Base-by-base conservation (phyloP, 2,329 filamentous ascomycete genomes). In the Chaetothyriales sp. region DNA sequence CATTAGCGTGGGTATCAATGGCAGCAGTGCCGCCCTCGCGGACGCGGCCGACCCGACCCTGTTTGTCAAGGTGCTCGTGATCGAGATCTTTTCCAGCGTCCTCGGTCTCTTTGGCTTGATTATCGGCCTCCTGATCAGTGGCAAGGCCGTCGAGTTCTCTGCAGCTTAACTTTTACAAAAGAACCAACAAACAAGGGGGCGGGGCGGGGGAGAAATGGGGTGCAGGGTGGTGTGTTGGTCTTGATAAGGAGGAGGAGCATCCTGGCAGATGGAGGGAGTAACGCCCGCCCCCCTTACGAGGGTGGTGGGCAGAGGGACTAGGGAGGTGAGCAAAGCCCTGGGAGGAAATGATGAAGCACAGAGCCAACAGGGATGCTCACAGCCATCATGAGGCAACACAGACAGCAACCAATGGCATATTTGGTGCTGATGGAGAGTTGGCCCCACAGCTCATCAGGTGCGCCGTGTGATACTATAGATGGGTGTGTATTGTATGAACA, bases 31-130 rank as follows among this genome's bases (percentile, higher is more conserved):
- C 59, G 93, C 93, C 47, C 72, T 98, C 61, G 92, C 92, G 25
- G 93, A 98, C 76, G 92, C 93, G 56, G 87, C 92, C 15, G 92
- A 98, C 66, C 77, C 86, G 43, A 83, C 80, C 55, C 75, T 98
- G 86, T 98, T 98, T 70, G 90, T 98, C 70, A 95, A 95, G 73
- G 95, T 98, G 60, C 81, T 98, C 49, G 90, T 98, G 60, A 93
- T 98, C 63, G 93, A 98, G 70, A 98, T 98, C 67, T 98, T 98
- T 75, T 95, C 89, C 66, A 96, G 90, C 43, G 90, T 98, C 47
- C 77, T 98, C 9, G 92, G 93, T 57, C 80, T 98, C 2, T 98
- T 98, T 64, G 93, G 92, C 53, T 77, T 98, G 57, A 98, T 98
- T 64, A 82, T 98, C 60, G 92, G 93, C 45, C 77, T 98, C 50